Evolutionary conservation across 805 yeast species (phyloP), one percentile per base, ranked within the genome.

Genomic region (Candida alai): DNA sequence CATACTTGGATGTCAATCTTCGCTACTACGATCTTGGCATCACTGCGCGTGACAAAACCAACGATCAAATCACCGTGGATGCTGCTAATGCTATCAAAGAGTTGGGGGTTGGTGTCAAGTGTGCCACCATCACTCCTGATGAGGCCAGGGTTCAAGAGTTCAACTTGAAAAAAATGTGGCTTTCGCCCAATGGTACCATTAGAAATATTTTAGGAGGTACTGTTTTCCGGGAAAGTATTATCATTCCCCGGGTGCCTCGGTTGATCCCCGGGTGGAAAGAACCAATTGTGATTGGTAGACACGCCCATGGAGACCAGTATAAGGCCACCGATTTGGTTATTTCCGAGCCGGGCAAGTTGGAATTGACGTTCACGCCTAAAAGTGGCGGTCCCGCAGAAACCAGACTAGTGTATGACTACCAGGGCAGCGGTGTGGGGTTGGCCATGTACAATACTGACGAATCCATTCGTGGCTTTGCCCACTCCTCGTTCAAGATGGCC

Each of bases 41-140:
- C 43, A 67, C 74, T 49, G 65, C 76, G 39, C 70, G 93, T 62
- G 90, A 84, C 52, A 62, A 69, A 21, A 82, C 90, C 21, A 66
- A 78, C 40, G 93, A 84, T 56, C 70, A 79, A 56, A 73, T 84
- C 48, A 84, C 93, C n/a, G 51, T 70, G 30, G 90, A 84, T 45
- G 83, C 90, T 4, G 90, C 90, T 14, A 68, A 78, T 42, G 90
- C 89, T 19, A 83, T 80, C 46, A 70, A 72, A 52, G 54, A 83
- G 56, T 78, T 77, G 46, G 89, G 88, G 42, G 90, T 84, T 16
- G 90, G 88, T 52, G 71, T 84, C 47, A 84, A 84, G 58, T 84
- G 90, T 71, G 90, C 93, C 32, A 84, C 90, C 12, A 84, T 84
- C 48, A 84, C 90, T 2, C 93, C 90, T 2, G 90, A 84, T 57